Base-by-base conservation (phyloP, 2,329 filamentous ascomycete genomes). In the Aspergillus aculeatus region DNA sequence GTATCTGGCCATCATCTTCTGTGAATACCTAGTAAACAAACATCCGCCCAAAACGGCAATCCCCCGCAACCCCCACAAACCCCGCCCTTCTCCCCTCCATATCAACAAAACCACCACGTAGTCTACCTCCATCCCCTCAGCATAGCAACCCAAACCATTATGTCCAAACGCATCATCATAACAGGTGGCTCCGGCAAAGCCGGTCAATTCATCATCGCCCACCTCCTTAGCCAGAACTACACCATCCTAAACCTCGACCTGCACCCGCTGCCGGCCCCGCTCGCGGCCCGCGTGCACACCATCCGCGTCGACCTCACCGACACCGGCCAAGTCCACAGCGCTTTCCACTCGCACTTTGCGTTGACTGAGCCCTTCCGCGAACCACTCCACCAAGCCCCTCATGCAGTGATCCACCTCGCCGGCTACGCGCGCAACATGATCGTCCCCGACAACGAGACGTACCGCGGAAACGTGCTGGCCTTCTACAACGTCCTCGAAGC, bases 401-500 rank as follows among this genome's bases (percentile, higher is more conserved):
- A 87, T 66, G 85, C 82, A 0, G 82, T 89, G 54, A 85, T 88
- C 54, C 86, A 89, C 69, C 84, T 87, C 54, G 83, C 81, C 14
- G 85, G 83, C 0, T 84, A 83, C 63, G 81, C 86, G 0, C 78
- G 85, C 26, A 85, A 86, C 65, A 81, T 87, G 80, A 77, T 87
- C 2, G 84, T 86, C 0, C 84, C 84, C 0, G 85, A 88, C 67
- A 84, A 82, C 54, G 83, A 86, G 67, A 82, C 79, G 54, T 88
- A 85, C 71, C 76, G 77, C 19, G 80, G 75, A 26, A 89, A 88
- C 66, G 79, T 83, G 0, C 75, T 77, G 0, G 78, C 80, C 10
- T 85, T 83, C 0, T 87, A 87, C 72, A 88, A 88, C 65, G 80
- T 88, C 24, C 81, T 88, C 62, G 86, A 88, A 71, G 84, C 84